Base-by-base conservation (phyloP, 176 grass and related monocot species). In the Carex scoparia region DNA sequence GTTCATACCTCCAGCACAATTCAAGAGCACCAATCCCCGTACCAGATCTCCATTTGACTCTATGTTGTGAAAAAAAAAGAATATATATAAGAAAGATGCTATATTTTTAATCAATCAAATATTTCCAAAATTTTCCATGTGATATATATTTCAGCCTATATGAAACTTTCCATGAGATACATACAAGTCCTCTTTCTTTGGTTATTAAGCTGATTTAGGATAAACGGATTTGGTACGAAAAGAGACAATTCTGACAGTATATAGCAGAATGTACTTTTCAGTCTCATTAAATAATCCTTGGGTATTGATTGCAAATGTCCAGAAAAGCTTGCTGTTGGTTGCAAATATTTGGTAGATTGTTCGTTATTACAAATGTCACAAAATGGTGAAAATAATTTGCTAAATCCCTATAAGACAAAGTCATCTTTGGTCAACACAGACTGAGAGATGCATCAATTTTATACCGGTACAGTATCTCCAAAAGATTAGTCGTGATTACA, bases 1-100 rank as follows among this genome's bases (percentile, higher is more conserved):
- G 91, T 99, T 95, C 93, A 99, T 95, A 57, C 93, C 93, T 2
- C 96, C 96, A 2, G 96, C 85, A 56, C 91, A 99, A 76, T 99
- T 99, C 13, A 99, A 82, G 32, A 99, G 91, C 3, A 95, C 96
- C 60, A 99, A 88, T 3, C 93, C 96, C 49, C 87, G 87, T 8
- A 99, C 90, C 33, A 85, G 77, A 27, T 88, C 85, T 85, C 78
- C 77, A 61, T 53, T 94, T 16, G 89, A 87, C 51, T 95, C 93
- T 99, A 40, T 40, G 38, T 40, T 40, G 38, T 40, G 38, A 40
- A 40, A 40, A 40, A 40, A 40, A 40, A 4, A 4, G 4, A 0
- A 40, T 40, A 40, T 40, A 40, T 40, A 40, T 40, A 40, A 5
- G 38, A 40, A 40, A 40, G 38, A 40, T 40, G 38, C 33, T 35